phyloP scores from a whole-genome alignment of 2,329 filamentous ascomycete species.

The Cytospora paraplurivora region DNA sequence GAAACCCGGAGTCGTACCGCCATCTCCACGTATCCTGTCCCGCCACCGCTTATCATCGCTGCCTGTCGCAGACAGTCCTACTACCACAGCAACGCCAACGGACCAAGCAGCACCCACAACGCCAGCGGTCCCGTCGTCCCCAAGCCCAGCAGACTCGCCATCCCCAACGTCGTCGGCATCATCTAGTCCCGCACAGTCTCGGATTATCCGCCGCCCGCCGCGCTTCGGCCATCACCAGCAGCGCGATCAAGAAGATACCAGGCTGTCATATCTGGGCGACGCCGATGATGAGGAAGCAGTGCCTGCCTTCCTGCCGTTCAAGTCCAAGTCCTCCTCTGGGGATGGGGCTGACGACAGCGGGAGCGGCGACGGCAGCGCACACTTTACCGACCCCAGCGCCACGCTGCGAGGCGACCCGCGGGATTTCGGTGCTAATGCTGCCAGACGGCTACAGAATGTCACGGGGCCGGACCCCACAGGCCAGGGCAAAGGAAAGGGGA shows the following conservation, averaged over 20 bases:
- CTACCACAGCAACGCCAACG: conserved; percentile 32
- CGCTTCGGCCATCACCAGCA: conserved; percentile 44
- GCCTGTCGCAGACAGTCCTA: conserved; percentile 38
- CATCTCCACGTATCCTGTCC: conserved; percentile 35
- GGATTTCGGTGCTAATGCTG: conserved; percentile 33
- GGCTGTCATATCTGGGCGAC: conserved; percentile 27
- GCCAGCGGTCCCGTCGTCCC: conserved; percentile 43
- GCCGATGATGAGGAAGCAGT: conserved; percentile 55
- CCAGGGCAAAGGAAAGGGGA: conserved; percentile 30
- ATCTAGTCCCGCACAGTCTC: conserved; percentile 56
- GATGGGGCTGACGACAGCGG: conserved; percentile 25
- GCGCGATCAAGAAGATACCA: conserved; percentile 31
- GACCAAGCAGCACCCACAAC: conserved; percentile 32
- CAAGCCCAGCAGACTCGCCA: conserved; percentile 45
- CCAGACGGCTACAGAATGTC: conserved; percentile 35
- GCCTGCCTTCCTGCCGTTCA: conserved; percentile 57
- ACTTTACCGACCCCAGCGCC: conserved; percentile 49
- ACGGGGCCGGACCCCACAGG: conserved; percentile 30
- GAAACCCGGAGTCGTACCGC: conserved; percentile 35
- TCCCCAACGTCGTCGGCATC: conserved; percentile 39
- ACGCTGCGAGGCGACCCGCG: conserved; percentile 53
- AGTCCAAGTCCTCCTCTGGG: conserved; percentile 34
- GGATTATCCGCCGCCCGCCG: conserved; percentile 62
- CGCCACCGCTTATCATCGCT: conserved; percentile 50
- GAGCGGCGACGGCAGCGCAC: conserved; percentile 35